Base-by-base conservation (phyloP, 179 eudicot species). In the Sideroxylon spinosum region DNA sequence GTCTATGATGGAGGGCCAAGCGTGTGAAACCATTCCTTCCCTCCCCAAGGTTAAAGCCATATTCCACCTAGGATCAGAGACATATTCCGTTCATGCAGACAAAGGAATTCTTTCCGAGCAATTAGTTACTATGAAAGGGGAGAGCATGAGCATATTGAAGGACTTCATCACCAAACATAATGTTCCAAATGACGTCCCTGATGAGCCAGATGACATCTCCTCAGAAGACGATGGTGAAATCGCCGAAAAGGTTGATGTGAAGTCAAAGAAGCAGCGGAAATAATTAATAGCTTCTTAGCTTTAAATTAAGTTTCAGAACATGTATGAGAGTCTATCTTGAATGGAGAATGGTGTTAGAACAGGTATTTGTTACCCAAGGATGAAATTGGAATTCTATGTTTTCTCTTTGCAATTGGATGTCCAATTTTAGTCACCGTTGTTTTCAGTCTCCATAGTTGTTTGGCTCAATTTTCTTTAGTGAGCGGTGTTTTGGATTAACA, bases 181-280 rank as follows among this genome's bases (percentile, higher is more conserved):
- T 75, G 93, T 91, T 57, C 94, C 97, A 37, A 90, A 87, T 81
- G 98, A 93, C 48, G 95, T 93, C 55, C 97, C 96, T 44, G 97
- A 93, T 79, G 97, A 94, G 82, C 86, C 87, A 55, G 95, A 90
- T 22, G 98, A 88, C 53, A 82, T 85, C 53, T 86, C 90, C 8
- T 93, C 93, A 13, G 88, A 89, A 50, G 98, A 94, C 69, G 90
- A 92, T 62, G 89, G 74, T 68, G 94, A 83, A 68, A 78, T 81
- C 74, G 37, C 82, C 19, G 79, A 83, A 50, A 86, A 88, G 84
- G 85, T 87, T 26, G 61, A 83, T 61, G 76, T 80, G 44, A 91
- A 91, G 78, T 64, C 95, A 23, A 91, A 93, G 89, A 95, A 89
- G 76, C 84, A 63, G 76, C 62, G 75, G 55, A 77, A 81, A 68